Conservation (phyloP, 441 rosid species). For the Heliophila coronopifolia region DNA sequence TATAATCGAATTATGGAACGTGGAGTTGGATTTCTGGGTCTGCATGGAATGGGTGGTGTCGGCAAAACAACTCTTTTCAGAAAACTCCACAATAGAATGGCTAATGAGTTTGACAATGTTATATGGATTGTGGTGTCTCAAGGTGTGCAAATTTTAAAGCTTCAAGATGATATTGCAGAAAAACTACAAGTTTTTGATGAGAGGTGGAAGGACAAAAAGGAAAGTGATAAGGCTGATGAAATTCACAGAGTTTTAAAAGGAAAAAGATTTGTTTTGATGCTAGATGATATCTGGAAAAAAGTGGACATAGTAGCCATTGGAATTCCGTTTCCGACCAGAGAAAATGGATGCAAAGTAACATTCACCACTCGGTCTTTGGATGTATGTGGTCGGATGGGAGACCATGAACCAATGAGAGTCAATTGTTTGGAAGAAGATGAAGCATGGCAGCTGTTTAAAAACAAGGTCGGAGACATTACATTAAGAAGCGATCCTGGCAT, state of each 20-base stretch:
- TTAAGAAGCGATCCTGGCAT: not conserved
- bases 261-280: not conserved
- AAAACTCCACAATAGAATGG: not conserved
- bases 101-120: conserved; percentile 2
- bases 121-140: no score
- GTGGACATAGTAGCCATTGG: conserved; percentile 12
- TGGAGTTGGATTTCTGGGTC: conserved; percentile 15
- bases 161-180: conserved; percentile 27
- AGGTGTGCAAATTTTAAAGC: not conserved
- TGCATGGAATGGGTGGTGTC: conserved; percentile 32
- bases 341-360: conserved; percentile 14
- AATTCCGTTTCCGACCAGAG: not conserved
- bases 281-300: conserved; percentile 13
- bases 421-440: not conserved
- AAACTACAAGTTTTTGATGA: conserved; percentile 4
- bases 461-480: conserved; percentile 1
- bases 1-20: conserved; percentile 21
- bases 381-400: conserved; percentile 28
- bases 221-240: not conserved
- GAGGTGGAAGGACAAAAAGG: not conserved
- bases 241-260: not conserved
- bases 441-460: conserved; percentile 19
- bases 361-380: conserved; percentile 24
- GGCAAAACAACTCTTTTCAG: conserved; percentile 39
- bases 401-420: conserved; percentile 10